A percentile compares a stretch with the other conserved stretches of the same genome.
Evolutionary conservation across 2,329 filamentous ascomycete species (phyloP).

Genomic region (Rutstroemia sp.): DNA sequence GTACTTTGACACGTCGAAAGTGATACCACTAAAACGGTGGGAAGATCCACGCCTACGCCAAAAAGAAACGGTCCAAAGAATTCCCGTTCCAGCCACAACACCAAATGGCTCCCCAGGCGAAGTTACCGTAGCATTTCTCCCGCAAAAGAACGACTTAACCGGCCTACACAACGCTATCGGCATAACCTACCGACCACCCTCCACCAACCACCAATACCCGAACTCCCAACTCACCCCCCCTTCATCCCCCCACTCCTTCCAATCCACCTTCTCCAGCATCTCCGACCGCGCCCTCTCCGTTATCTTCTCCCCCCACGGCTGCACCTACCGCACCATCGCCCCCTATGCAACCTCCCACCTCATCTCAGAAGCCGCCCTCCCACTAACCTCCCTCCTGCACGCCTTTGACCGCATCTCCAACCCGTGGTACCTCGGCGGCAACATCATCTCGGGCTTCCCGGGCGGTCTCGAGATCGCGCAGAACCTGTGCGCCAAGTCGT

Average conservation of each 20-base stretch:
- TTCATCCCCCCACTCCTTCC: conserved; percentile 17
- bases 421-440: conserved; percentile 55
- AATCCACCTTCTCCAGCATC: conserved; percentile 26
- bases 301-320: conserved; percentile 59
- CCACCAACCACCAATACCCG: not conserved
- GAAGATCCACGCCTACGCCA: conserved; percentile 31
- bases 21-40: conserved; percentile 40
- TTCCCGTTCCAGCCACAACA: conserved; percentile 47
- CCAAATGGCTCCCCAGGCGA: conserved; percentile 52
- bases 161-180: conserved; percentile 60
- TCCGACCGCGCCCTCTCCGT: conserved; percentile 46
- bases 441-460: conserved; percentile 48
- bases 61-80: conserved; percentile 28
- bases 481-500: conserved; percentile 44
- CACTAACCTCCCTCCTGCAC: conserved; percentile 57
- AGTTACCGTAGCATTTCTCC: conserved; percentile 62
- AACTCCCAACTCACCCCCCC: conserved; percentile 17
- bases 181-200: conserved; percentile 57
- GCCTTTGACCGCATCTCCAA: conserved; percentile 53
- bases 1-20: conserved; percentile 50
- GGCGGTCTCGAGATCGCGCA: conserved; percentile 49
- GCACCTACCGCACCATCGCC: conserved; percentile 39
- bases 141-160: conserved; percentile 51
- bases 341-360: conserved; percentile 52
- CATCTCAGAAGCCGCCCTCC: conserved; percentile 47